Conservation (phyloP, 345 rosid species). For the Aurinia saxatilis region DNA sequence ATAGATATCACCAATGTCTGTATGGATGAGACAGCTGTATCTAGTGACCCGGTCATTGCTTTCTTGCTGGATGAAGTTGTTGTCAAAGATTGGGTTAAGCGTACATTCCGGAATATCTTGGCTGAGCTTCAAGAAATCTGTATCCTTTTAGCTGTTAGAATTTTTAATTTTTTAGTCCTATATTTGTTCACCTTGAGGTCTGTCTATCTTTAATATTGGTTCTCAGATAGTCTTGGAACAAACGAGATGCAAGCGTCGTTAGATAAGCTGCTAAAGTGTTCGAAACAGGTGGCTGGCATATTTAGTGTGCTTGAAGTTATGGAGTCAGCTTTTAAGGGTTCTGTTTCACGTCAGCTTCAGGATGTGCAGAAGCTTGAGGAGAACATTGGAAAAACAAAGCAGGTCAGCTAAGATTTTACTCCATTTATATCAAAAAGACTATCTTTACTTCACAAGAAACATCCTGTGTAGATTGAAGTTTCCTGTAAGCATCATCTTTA, state of each 20-base stretch:
- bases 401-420: constrained; percentile 42
- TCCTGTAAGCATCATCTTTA: constrained; percentile 3
- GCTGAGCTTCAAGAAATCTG: constrained; percentile 65
- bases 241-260: constrained; percentile 54
- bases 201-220: constrained; percentile 37
- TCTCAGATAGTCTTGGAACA: constrained; percentile 53
- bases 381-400: constrained; percentile 71
- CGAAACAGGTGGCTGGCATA: constrained; percentile 50
- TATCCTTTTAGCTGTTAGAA: constrained; percentile 49
- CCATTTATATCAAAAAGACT: neutral
- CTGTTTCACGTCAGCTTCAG: constrained; percentile 60
- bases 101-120: constrained; percentile 50
- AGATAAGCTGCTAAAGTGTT: constrained; percentile 53
- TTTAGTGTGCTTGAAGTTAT: constrained; percentile 76
- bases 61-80: constrained; percentile 99
- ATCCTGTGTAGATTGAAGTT: neutral
- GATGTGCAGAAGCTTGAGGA: constrained; percentile 82
- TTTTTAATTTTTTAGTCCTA: constrained; percentile 2
- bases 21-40: constrained; percentile 97
- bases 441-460: neutral
- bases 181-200: constrained; percentile 6
- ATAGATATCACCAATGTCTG: constrained; percentile 92
- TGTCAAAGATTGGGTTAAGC: constrained; percentile 97
- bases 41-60: constrained; percentile 89
- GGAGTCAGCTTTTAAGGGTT: constrained; percentile 73